These are phyloP conservation scores for Hericium coralloides DNA, from an alignment of 768 basidiomycete species.

Conservation along the genomic window DNA sequence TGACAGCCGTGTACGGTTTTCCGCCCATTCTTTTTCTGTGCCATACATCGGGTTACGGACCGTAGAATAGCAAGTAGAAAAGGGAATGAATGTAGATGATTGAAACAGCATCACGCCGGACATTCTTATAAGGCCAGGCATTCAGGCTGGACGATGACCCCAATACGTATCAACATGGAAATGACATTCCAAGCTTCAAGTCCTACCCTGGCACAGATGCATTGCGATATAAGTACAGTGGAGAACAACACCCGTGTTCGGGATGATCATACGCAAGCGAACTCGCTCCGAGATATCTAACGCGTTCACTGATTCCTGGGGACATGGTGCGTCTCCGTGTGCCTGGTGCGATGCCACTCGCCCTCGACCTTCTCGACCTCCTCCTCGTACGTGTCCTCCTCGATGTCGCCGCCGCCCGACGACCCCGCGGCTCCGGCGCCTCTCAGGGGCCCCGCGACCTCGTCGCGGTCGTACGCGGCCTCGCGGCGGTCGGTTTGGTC, in stretches of 20 bases:
- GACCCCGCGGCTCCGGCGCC: conserved; percentile 4
- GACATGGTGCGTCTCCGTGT: neutral
- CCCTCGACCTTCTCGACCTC: conserved; percentile 13
- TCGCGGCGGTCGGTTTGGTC: neutral
- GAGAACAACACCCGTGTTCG: neutral
- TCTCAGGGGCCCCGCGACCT: conserved; percentile 11
- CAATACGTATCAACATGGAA: neutral
- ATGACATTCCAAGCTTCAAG: too few relatives aligned
- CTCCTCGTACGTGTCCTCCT: conserved; percentile 12
- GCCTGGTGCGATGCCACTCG: conserved; percentile 7
- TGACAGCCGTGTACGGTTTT: neutral
- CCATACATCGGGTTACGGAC: neutral
- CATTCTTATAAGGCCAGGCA: neutral
- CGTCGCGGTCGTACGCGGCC: conserved; percentile 9
- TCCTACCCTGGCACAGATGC: too few relatives aligned
- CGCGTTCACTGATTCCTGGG: neutral
- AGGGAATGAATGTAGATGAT: neutral
- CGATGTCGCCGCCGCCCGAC: conserved; percentile 1
- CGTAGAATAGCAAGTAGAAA: neutral
- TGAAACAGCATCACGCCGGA: neutral
- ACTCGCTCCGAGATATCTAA: too few relatives aligned
- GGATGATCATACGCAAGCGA: too few relatives aligned
- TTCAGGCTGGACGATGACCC: neutral
- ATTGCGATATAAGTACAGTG: neutral
- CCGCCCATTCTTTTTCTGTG: neutral